Conservation (phyloP, 2,329 filamentous ascomycete genomes). For the Penicillium sp. region DNA sequence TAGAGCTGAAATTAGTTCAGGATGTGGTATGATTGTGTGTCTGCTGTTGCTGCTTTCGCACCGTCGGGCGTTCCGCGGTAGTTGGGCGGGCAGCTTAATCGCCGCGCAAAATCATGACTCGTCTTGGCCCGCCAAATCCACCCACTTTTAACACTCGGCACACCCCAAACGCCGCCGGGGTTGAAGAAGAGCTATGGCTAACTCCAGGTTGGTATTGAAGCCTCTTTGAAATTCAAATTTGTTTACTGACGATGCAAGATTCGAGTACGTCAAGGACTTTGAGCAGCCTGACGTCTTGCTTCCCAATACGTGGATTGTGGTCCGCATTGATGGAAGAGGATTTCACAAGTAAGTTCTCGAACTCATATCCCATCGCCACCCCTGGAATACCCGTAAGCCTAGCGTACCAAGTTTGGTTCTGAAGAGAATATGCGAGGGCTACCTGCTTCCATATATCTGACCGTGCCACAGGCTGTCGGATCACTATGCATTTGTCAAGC, state of each 20-base stretch:
- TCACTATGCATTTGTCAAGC: conserved; percentile 84
- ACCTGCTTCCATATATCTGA: conserved; percentile 1
- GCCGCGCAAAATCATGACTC: conserved; percentile 24
- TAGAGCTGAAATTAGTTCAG: not conserved
- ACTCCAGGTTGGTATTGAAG: conserved; percentile 38
- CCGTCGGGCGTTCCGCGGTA: conserved; percentile 3
- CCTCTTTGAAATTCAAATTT: not conserved
- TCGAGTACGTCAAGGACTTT: conserved; percentile 90
- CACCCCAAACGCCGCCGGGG: conserved; percentile 1
- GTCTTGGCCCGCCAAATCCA: conserved; percentile 9
- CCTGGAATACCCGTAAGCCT: not conserved
- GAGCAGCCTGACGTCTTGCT: conserved; percentile 80
- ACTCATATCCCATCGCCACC: not conserved
- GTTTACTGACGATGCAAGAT: conserved; percentile 56
- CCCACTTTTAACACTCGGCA: conserved; percentile 2
- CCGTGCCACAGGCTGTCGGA: conserved; percentile 69
- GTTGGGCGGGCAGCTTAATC: conserved; percentile 19
- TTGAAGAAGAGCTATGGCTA: conserved; percentile 34
- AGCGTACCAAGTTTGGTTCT: not conserved
- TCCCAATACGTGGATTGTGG: conserved; percentile 92
- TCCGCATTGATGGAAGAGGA: conserved; percentile 88
- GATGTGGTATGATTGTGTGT: not conserved
- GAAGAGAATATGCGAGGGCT: not conserved
- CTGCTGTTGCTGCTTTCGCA: not conserved
- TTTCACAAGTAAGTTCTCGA: conserved; percentile 76